Conservation (phyloP, 177 flowering plant species). For the Vitis hybrid region DNA sequence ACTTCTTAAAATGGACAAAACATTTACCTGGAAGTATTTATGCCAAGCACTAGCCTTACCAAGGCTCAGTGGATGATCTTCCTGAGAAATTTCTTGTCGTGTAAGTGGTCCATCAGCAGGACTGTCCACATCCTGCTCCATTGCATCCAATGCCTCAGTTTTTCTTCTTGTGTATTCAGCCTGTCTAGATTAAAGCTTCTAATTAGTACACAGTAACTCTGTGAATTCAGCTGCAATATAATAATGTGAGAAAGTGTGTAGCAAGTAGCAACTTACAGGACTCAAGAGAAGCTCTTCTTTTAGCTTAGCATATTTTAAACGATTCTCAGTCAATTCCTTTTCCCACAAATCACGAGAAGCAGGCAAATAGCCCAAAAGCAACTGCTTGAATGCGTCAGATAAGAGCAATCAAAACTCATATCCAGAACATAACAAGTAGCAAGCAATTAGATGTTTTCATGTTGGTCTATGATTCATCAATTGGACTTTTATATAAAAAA, state of each 20-base stretch:
- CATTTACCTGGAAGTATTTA: slow-evolving; percentile 60
- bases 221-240: background rate
- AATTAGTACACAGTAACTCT: slow-evolving; percentile 19
- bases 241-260: background rate
- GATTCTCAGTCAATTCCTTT: slow-evolving; percentile 47
- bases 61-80: slow-evolving; percentile 66
- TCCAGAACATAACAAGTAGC: no score
- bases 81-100: slow-evolving; percentile 54
- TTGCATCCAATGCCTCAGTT: slow-evolving; percentile 24
- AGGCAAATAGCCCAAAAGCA: slow-evolving; percentile 71
- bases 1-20: background rate
- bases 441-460: background rate
- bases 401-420: background rate
- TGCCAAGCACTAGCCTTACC: slow-evolving; percentile 72
- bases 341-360: slow-evolving; percentile 60
- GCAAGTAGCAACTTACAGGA: slow-evolving; percentile 56
- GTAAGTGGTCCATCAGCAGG: slow-evolving; percentile 40
- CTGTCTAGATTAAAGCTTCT: slow-evolving; percentile 51
- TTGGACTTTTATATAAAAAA: background rate
- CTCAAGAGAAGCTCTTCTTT: slow-evolving; percentile 63
- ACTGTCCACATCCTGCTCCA: slow-evolving; percentile 20
- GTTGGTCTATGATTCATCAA: background rate
- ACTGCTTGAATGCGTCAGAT: slow-evolving; percentile 32
- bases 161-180: slow-evolving; percentile 42
- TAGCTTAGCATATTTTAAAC: slow-evolving; percentile 55